These are phyloP conservation scores for Circinella minor DNA, from an alignment of 371 early-diverging fungal species.

Conservation along the genomic window DNA sequence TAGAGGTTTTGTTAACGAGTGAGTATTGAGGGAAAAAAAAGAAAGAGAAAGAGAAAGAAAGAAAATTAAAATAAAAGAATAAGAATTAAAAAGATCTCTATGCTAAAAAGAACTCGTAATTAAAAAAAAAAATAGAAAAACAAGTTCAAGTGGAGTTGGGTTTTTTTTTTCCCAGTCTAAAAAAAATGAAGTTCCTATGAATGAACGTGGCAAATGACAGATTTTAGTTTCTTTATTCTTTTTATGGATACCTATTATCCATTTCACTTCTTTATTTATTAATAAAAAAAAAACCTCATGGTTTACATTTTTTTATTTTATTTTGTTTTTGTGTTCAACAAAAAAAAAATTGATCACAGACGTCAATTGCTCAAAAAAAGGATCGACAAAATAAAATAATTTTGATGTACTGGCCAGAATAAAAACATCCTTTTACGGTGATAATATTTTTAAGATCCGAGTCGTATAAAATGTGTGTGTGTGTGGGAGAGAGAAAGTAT, in stretches of 20 bases:
- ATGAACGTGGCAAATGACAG: slow-evolving; percentile 4
- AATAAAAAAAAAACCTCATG: not conserved
- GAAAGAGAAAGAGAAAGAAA: slow-evolving; percentile 19
- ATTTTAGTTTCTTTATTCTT: slow-evolving; percentile 1
- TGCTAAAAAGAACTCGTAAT: not conserved
- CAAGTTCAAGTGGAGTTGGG: slow-evolving; percentile 7
- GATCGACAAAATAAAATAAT: not conserved
- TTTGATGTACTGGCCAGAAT: not conserved
- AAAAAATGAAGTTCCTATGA: not conserved
- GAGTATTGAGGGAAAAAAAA: slow-evolving; percentile 9
- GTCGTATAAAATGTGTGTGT: not conserved
- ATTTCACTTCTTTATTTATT: too few relatives aligned
- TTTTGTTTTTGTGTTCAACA: too few relatives aligned
- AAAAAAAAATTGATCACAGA: slow-evolving; percentile 1
- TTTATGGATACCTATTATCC: too few relatives aligned
- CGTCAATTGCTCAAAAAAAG: slow-evolving; percentile 5
- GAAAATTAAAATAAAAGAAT: slow-evolving; percentile 6
- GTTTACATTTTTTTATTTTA: not conserved
- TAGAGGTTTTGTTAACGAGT: slow-evolving; percentile 8
- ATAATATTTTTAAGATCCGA: not conserved
- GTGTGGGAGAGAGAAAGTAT: too few relatives aligned
- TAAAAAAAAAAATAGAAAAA: not conserved
- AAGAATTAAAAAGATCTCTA: not conserved
- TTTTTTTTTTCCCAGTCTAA: slow-evolving; percentile 8
- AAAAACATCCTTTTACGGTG: slow-evolving; percentile 8